Conservation (phyloP, 345 rosid genomes). For the Clarkia xantiana region DNA sequence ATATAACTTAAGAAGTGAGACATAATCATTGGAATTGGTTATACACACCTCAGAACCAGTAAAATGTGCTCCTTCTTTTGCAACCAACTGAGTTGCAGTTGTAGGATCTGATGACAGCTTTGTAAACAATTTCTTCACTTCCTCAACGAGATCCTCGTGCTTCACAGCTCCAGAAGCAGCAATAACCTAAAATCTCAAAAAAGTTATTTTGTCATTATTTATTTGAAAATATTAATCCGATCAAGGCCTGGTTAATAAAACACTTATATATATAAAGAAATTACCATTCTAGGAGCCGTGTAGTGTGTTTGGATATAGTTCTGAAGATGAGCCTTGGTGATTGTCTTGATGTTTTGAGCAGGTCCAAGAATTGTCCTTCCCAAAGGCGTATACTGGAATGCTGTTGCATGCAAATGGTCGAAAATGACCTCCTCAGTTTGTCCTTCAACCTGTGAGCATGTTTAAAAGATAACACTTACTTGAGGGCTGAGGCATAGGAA, state of each 20-base stretch:
- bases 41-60: conserved; percentile 90
- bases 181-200: conserved; percentile 47
- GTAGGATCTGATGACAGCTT: conserved; percentile 77
- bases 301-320: conserved; percentile 82
- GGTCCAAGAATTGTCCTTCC: conserved; percentile 95
- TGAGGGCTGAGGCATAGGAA: no score
- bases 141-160: conserved; percentile 90
- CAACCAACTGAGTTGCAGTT: conserved; percentile 71
- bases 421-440: conserved; percentile 93
- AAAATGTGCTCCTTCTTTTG: conserved; percentile 68
- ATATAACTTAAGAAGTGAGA: no score
- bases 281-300: conserved; percentile 98
- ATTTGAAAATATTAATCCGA: no score
- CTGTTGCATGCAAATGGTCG: conserved; percentile 95
- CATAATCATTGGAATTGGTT: conserved; percentile 2
- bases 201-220: neutral
- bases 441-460: conserved; percentile 53
- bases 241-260: no score
- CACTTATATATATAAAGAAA: neutral
- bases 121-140: conserved; percentile 67
- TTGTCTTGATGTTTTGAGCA: conserved; percentile 67
- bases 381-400: conserved; percentile 81
- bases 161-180: conserved; percentile 96
- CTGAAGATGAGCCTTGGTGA: conserved; percentile 63
- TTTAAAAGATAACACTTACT: neutral